These are phyloP conservation scores for Podospora anserina DNA, from an alignment of 495 filamentous ascomycete species.

Conservation along the genomic window DNA sequence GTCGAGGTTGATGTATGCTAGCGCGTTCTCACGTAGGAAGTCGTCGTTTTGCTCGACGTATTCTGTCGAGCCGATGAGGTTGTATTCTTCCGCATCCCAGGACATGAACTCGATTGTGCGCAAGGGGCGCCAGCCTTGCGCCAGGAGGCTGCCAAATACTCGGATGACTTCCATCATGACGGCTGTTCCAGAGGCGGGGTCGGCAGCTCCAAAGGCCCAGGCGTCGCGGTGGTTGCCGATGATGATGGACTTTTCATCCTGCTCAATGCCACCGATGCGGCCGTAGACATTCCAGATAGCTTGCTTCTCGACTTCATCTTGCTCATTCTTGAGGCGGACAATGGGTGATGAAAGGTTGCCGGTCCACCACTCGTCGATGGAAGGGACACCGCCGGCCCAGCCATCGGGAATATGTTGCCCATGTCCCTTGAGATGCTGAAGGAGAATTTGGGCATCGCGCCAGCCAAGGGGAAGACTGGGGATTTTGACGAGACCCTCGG, in stretches of 20 bases:
- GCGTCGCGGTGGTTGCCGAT: slow-evolving; percentile 93
- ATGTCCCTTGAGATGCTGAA: slow-evolving; percentile 72
- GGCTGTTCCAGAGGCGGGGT: slow-evolving; percentile 86
- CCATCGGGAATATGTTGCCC: slow-evolving; percentile 66
- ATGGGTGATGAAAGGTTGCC: slow-evolving; percentile 71
- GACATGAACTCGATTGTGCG: slow-evolving; percentile 91
- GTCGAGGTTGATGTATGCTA: slow-evolving; percentile 92
- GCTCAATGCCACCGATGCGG: slow-evolving; percentile 75
- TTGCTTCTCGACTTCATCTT: slow-evolving; percentile 78
- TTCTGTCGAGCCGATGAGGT: slow-evolving; percentile 91
- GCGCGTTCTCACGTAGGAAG: slow-evolving; percentile 65
- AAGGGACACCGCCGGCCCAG: slow-evolving; percentile 74
- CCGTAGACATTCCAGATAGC: slow-evolving; percentile 90
- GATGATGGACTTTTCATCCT: slow-evolving; percentile 79
- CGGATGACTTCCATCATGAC: slow-evolving; percentile 83
- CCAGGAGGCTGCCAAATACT: slow-evolving; percentile 72
- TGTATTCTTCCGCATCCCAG: slow-evolving; percentile 94
- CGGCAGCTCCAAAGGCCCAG: slow-evolving; percentile 83
- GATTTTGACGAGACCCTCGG: slow-evolving; percentile 71
- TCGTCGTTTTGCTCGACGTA: slow-evolving; percentile 89
- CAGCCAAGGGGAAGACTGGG: slow-evolving; percentile 86
- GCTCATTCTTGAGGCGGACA: slow-evolving; percentile 81
- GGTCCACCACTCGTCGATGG: slow-evolving; percentile 76
- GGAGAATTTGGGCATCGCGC: slow-evolving; percentile 77
- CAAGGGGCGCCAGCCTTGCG: slow-evolving; percentile 81